Conservation (phyloP, 306 rosid genomes). For the Fagus crenata region DNA sequence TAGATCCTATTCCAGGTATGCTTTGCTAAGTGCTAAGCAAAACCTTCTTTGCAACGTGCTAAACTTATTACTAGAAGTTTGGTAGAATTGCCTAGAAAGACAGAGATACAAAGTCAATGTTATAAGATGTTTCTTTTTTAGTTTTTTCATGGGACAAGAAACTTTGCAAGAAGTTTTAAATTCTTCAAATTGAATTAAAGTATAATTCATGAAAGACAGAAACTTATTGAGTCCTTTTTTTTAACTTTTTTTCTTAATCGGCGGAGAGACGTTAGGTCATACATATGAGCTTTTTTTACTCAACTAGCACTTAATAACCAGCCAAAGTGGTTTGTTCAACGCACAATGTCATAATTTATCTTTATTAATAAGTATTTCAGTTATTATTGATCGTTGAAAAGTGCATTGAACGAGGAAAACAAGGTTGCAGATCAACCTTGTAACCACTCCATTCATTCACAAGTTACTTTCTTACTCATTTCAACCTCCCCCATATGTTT, state of each 20-base stretch:
- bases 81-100: too few relatives aligned
- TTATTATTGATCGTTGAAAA: background rate
- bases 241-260: slow-evolving; percentile 2
- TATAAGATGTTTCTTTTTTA: too few relatives aligned
- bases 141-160: too few relatives aligned
- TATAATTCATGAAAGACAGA: background rate
- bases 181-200: slow-evolving; percentile 30
- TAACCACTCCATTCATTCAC: background rate
- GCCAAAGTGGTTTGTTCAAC: slow-evolving; percentile 4
- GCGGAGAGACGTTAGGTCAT: background rate
- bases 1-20: too few relatives aligned
- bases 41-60: too few relatives aligned
- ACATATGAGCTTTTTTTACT: background rate
- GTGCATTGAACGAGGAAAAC: background rate
- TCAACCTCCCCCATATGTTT: background rate
- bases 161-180: slow-evolving; percentile 12
- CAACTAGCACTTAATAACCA: background rate
- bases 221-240: background rate
- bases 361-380: background rate
- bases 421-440: background rate
- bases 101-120: too few relatives aligned
- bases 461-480: slow-evolving; percentile 9
- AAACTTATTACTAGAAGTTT: too few relatives aligned
- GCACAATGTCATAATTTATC: background rate
- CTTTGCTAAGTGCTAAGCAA: too few relatives aligned